Conservation (phyloP, 495 filamentous ascomycete species). For the Xanthoparmelia taractica region DNA sequence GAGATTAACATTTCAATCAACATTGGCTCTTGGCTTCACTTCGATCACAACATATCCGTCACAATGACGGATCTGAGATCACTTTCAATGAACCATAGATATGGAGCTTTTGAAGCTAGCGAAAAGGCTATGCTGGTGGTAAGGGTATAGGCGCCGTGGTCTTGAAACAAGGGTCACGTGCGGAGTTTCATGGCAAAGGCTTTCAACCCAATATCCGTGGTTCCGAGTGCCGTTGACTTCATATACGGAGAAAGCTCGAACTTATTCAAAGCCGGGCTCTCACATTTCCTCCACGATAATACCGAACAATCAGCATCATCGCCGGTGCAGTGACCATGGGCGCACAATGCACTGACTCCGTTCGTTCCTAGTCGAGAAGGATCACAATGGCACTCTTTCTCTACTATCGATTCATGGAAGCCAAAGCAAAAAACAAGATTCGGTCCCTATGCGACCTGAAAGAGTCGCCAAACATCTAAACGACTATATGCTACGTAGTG, state of each 20-base stretch:
- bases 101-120: constrained; percentile 40
- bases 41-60: constrained; percentile 27
- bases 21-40: constrained; percentile 37
- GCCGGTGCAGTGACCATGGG: constrained; percentile 16
- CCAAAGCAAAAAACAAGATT: constrained; percentile 17
- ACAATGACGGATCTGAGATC: constrained; percentile 41
- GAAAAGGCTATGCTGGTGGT: constrained; percentile 51
- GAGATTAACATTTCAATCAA: constrained; percentile 41
- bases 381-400: constrained; percentile 2
- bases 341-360: constrained; percentile 22
- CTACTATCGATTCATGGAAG: constrained; percentile 8
- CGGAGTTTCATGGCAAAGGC: constrained; percentile 28
- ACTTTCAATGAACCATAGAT: constrained; percentile 36
- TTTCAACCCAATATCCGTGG: constrained; percentile 41
- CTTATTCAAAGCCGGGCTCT: constrained; percentile 8
- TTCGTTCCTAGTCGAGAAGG: constrained; percentile 20
- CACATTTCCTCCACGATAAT: constrained; percentile 4
- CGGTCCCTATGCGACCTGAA: constrained; percentile 22
- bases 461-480: constrained; percentile 24
- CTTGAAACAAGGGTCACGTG: constrained; percentile 31
- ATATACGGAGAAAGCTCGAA: constrained; percentile 18
- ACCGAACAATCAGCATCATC: constrained; percentile 7
- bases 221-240: constrained; percentile 26
- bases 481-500: constrained; percentile 29
- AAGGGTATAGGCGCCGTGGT: constrained; percentile 37